phyloP scores from a whole-genome alignment of 2,329 filamentous ascomycete genomes.

The Aspergillus sojae region DNA sequence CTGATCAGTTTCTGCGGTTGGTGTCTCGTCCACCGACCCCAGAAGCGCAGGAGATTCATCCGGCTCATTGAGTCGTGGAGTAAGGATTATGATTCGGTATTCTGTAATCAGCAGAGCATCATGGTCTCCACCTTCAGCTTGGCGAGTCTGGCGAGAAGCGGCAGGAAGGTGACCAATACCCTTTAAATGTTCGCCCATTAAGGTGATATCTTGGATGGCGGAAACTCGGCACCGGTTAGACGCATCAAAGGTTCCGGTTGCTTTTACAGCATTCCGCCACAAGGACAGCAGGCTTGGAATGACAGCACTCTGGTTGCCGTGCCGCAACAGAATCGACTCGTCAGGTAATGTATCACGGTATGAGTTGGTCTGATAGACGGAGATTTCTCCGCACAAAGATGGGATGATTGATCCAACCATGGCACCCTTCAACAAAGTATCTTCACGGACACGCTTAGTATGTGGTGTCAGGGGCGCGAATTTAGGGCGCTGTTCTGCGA shows the following conservation, averaged over 20 bases:
- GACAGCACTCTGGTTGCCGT: conserved; percentile 43
- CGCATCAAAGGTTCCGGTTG: conserved; percentile 42
- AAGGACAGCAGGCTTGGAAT: conserved; percentile 49
- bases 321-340: conserved; percentile 48
- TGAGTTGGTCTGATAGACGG: conserved; percentile 41
- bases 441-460: conserved; percentile 50
- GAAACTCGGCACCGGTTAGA: conserved; percentile 43
- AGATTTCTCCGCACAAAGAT: conserved; percentile 45
- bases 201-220: conserved; percentile 40
- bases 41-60: conserved; percentile 18
- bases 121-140: conserved; percentile 27
- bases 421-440: conserved; percentile 45
- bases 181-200: conserved; percentile 46
- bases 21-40: conserved; percentile 19
- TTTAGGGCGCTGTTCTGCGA: conserved; percentile 35
- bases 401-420: conserved; percentile 29
- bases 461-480: conserved; percentile 53
- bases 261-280: conserved; percentile 45
- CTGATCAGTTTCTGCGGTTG: conserved; percentile 40
- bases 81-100: conserved; percentile 43
- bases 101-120: conserved; percentile 47
- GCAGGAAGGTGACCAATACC: conserved; percentile 41
- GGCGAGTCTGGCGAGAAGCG: conserved; percentile 26
- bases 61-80: conserved; percentile 32
- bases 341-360: conserved; percentile 41